Evolutionary conservation across 2,329 filamentous ascomycete genomes (phyloP).

Genomic region (Pleochaeta shiraiana): DNA sequence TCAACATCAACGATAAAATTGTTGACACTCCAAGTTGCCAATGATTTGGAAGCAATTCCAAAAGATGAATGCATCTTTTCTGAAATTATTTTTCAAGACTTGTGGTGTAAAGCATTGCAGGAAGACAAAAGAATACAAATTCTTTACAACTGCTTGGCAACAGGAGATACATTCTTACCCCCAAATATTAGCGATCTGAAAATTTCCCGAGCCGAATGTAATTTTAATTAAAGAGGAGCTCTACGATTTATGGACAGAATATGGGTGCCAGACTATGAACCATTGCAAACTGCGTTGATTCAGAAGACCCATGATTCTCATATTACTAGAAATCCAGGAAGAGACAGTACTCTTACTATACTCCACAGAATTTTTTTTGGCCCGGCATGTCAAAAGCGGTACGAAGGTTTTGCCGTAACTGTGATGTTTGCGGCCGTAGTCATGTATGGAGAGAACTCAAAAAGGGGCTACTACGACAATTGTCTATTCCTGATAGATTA

Average conservation of each 20-base stretch:
- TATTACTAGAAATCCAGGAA: neutral
- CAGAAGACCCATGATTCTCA: too few species aligned
- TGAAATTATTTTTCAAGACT: neutral
- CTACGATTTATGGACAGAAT: neutral
- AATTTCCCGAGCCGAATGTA: neutral
- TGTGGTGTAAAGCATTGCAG: neutral
- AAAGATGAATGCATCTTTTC: neutral
- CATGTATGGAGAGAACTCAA: neutral
- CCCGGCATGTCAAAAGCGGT: neutral
- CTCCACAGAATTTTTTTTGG: neutral
- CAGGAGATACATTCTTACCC: neutral
- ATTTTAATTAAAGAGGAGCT: neutral
- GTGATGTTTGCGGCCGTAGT: neutral
- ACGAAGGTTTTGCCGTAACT: neutral
- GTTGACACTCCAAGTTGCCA: neutral
- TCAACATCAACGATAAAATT: neutral
- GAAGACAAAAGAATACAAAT: neutral
- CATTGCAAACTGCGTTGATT: neutral
- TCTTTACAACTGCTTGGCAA: neutral
- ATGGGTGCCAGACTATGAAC: neutral
- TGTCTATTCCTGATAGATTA: neutral
- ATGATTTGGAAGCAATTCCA: neutral
- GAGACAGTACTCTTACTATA: neutral
- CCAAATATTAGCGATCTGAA: neutral
- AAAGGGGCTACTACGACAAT: neutral